Base-by-base conservation (phyloP, 176 grass and related monocot genomes). In the Melocanna baccifera region DNA sequence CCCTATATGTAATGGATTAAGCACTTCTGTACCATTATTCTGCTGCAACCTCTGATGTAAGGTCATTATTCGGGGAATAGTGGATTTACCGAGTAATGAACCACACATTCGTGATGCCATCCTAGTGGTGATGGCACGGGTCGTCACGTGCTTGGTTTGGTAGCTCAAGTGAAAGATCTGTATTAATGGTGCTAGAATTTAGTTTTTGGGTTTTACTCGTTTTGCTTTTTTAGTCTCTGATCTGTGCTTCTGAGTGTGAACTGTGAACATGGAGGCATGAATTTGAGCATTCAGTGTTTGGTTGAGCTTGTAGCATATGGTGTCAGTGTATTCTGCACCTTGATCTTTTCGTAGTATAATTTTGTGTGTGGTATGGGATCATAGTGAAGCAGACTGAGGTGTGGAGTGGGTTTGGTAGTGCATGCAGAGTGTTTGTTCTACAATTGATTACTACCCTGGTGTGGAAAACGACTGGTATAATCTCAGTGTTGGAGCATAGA, bases 141-240 rank as follows among this genome's bases (percentile, higher is more conserved):
- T 48, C 13, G 3, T 15, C 14, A 48, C 13, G 5, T 36, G 34
- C 53, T 77, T 68, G 58, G 19, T 91, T 83, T 71, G 48, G 81
- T 42, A 73, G 15, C 37, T 2, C 19, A 41, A 37, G 26, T 59
- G 37, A 53, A 86, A 78, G 88, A 90, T 90, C 80, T 83, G 80
- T 52, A 52, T 19, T 71, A 50, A 78, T n/a, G 43, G 9, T 20
- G 63, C 88, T 55, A 15, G 9, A 77, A 70, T 70, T 80, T 58
- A 18, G 5, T 42, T 18, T 67, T 57, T 36, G 3, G 5, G 20
- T 22, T 73, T 19, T 51, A 23, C 19, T 42, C 39, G 25, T 29
- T 19, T 74, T 29, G 15, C 6, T 32, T 41, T 43, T 52, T 30
- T 15, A 5, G 20, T 70, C 36, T 23, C 36, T 63, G 78, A 65